These are phyloP conservation scores for Blastobotrys mokoenaii DNA, from an alignment of 805 yeast genomes.

Conservation along the genomic window DNA sequence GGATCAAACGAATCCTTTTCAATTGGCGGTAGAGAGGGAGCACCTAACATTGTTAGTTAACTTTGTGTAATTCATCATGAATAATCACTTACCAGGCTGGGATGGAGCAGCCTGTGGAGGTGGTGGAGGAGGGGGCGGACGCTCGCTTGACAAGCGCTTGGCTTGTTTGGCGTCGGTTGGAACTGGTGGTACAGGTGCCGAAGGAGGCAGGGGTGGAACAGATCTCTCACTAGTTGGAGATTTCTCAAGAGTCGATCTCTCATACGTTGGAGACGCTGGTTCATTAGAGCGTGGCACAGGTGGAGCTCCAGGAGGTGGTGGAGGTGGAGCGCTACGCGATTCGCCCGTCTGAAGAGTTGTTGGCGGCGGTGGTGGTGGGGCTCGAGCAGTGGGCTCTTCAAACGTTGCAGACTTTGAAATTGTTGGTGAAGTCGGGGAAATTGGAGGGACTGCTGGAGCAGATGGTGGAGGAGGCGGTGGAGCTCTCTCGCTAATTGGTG, in stretches of 20 bases:
- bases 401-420: neutral
- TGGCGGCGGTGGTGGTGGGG: neutral
- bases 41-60: no score
- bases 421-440: neutral
- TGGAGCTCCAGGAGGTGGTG: conserved; percentile 1
- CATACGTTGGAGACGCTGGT: neutral
- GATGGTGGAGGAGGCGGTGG: conserved; percentile 4
- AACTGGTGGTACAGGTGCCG: conserved; percentile 8
- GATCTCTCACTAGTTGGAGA: neutral
- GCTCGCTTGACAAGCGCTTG: no score
- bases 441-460: neutral
- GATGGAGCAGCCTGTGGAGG: no score
- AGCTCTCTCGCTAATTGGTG: neutral
- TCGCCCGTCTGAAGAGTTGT: neutral
- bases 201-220: neutral
- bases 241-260: no score
- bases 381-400: neutral
- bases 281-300: conserved; percentile 1
- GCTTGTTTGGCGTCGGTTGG: neutral
- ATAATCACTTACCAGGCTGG: no score
- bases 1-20: neutral
- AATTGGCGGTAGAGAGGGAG: neutral
- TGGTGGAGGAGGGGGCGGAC: no score
- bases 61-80: no score
- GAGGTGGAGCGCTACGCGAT: neutral